These are phyloP conservation scores for Coemansia sp. DNA, from an alignment of 192 early-diverging fungal species.

Conservation along the genomic window DNA sequence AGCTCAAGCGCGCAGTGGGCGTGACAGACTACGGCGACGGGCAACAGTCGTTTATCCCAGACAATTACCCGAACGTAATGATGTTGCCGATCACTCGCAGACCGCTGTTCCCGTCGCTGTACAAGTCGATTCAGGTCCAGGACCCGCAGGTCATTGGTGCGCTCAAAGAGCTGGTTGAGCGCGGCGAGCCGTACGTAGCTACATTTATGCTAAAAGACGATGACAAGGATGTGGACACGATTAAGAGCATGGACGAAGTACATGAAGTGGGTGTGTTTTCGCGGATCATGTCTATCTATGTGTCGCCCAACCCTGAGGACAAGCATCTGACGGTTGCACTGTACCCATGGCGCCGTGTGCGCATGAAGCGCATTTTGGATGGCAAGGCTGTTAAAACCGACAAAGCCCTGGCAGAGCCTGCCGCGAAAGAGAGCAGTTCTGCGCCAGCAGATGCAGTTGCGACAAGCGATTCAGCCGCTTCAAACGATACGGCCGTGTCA, in stretches of 20 bases:
- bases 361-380: constrained; percentile 60
- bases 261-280: constrained; percentile 94
- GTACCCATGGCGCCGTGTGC: constrained; percentile 92
- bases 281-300: constrained; percentile 93
- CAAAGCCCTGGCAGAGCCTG: not conserved
- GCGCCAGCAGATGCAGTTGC: not conserved
- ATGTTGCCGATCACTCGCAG: constrained; percentile 90
- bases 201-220: constrained; percentile 94
- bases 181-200: constrained; percentile 94
- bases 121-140: constrained; percentile 97
- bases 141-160: constrained; percentile 89
- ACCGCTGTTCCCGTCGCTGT: constrained; percentile 95
- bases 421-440: not conserved
- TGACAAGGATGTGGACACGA: constrained; percentile 79
- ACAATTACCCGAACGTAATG: constrained; percentile 90
- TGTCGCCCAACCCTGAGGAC: constrained; percentile 71
- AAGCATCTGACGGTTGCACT: constrained; percentile 89
- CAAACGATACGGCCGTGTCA: not conserved
- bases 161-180: constrained; percentile 86
- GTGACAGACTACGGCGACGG: constrained; percentile 65
- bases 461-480: constrained; percentile 9
- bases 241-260: constrained; percentile 74
- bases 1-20: constrained; percentile 56
- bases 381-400: not conserved
- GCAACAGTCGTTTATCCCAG: constrained; percentile 80